A percentile compares a stretch with the other conserved stretches of the same genome.
Evolutionary conservation across 352 stramenopile genomes (phyloP).

Genomic region (Thalassiosira livingstoniorum): DNA sequence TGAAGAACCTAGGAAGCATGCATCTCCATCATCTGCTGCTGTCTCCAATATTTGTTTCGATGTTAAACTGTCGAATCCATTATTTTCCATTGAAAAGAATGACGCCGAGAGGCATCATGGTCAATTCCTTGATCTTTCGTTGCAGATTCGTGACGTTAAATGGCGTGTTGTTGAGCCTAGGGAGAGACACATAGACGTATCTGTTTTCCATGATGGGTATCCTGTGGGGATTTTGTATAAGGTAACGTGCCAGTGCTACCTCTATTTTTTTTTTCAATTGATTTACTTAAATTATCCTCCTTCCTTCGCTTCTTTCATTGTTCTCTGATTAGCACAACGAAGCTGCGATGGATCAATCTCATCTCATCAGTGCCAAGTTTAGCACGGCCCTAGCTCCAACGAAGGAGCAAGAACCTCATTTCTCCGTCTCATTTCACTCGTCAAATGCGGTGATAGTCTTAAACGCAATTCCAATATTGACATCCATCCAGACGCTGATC

Average conservation of each 20-base stretch:
- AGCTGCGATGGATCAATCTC: no score
- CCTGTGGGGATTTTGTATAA: slow-evolving; percentile 50
- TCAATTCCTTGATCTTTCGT: slow-evolving; percentile 23
- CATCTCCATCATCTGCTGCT: slow-evolving; percentile 18
- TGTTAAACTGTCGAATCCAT: slow-evolving; percentile 16
- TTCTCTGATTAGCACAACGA: no score
- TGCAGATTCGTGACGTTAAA: slow-evolving; percentile 22
- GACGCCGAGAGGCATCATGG: slow-evolving; percentile 3
- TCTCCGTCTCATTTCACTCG: slow-evolving; percentile 29
- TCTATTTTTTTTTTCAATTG: not conserved
- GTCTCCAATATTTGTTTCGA: slow-evolving; percentile 10
- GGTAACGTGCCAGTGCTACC: slow-evolving; percentile 14
- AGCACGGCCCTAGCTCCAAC: slow-evolving; percentile 44
- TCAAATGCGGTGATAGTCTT: slow-evolving; percentile 54
- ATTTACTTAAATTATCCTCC: slow-evolving; percentile 15
- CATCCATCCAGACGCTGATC: slow-evolving; percentile 48
- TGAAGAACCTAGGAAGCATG: slow-evolving; percentile 7
- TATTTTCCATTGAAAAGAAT: slow-evolving; percentile 18
- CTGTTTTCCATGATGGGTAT: slow-evolving; percentile 22
- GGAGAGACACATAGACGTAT: slow-evolving; percentile 8
- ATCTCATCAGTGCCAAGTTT: no score
- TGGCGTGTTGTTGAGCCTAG: slow-evolving; percentile 29
- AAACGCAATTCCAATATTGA: slow-evolving; percentile 59
- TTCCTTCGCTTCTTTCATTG: slow-evolving; percentile 5
- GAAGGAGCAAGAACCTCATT: slow-evolving; percentile 11